phyloP scores from a whole-genome alignment of 2,329 filamentous ascomycete genomes.

The Neoscytalidium dimidiatum region DNA sequence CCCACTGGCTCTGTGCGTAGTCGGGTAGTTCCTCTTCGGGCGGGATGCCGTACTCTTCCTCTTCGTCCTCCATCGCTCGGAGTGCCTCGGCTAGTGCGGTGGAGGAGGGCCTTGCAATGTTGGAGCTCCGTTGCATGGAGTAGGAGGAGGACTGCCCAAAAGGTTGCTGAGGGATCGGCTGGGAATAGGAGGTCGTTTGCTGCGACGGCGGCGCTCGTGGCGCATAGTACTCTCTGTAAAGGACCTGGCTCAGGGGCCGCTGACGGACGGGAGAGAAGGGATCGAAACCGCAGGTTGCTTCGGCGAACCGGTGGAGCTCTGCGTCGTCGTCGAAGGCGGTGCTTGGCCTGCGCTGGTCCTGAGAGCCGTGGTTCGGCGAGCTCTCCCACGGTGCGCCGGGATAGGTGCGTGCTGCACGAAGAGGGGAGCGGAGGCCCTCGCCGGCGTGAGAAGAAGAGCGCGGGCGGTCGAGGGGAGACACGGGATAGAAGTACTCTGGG shows the following conservation, averaged over 20 bases:
- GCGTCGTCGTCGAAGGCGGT: slow-evolving; percentile 37
- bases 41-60: slow-evolving; percentile 21
- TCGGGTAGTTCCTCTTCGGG: slow-evolving; percentile 47
- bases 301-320: slow-evolving; percentile 41
- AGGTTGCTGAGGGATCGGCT: neutral
- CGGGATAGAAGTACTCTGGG: slow-evolving; percentile 12
- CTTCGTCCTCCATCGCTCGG: slow-evolving; percentile 31
- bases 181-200: neutral
- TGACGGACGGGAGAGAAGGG: slow-evolving; percentile 33
- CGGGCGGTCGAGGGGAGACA: neutral
- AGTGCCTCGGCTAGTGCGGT: slow-evolving; percentile 26
- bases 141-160: neutral
- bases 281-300: slow-evolving; percentile 39
- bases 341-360: slow-evolving; percentile 15
- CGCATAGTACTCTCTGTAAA: slow-evolving; percentile 17
- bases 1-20: slow-evolving; percentile 50
- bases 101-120: slow-evolving; percentile 20
- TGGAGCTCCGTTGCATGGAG: slow-evolving; percentile 21
- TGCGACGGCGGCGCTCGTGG: slow-evolving; percentile 21
- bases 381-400: slow-evolving; percentile 10
- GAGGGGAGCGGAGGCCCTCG: neutral
- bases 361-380: neutral
- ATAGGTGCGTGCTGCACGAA: slow-evolving; percentile 3
- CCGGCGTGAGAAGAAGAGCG: slow-evolving; percentile 7
- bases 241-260: slow-evolving; percentile 29